Base-by-base conservation (phyloP, 176 grass and related monocot species). In the Eragrostis nindensis region DNA sequence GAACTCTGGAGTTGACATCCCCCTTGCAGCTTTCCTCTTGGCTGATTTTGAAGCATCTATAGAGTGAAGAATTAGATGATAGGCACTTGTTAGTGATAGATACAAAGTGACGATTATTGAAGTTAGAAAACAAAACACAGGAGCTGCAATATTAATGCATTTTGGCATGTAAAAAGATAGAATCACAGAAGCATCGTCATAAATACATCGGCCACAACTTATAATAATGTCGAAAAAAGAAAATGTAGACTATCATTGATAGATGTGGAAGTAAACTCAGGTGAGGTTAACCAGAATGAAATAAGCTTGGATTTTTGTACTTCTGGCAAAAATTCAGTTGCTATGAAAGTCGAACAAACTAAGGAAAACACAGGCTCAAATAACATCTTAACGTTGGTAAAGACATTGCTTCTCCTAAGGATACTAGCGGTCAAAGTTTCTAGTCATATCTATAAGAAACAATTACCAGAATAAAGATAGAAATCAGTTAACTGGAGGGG, bases 31-130 rank as follows among this genome's bases (percentile, higher is more conserved):
- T 89, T 99, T 99, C 62, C 96, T 80, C 73, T 83, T 91, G 32
- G 93, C 87, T 86, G 92, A 95, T 90, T 83, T 93, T 70, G 96
- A 83, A 88, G 93, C 86, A 68, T 99, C 96, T 99, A 76, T 69
- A 71, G 74, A 80, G 63, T 29, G 54, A 14, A 54, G 1, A 83
- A 65, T 66, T 27, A 77, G 53, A 68, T 53, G 4, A 50, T 42
- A 68, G 26, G 26, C 36, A 76, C 70, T 66, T 59, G 80, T 66
- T 52, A 50, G 45, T 49, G n/a, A 48, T 53, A 73, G 30, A 42
- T 68, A 61, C 66, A 40, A 79, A 57, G 41, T 80, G 43, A 80
- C 54, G 59, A 45, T 64, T 36, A 62, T 38, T n/a, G 8, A 17
- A 84, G 38, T 38, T 22, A 80, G 40, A 81, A 81, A 76, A 5